phyloP scores from a whole-genome alignment of 116 monocot species.

The Iris pallida region DNA sequence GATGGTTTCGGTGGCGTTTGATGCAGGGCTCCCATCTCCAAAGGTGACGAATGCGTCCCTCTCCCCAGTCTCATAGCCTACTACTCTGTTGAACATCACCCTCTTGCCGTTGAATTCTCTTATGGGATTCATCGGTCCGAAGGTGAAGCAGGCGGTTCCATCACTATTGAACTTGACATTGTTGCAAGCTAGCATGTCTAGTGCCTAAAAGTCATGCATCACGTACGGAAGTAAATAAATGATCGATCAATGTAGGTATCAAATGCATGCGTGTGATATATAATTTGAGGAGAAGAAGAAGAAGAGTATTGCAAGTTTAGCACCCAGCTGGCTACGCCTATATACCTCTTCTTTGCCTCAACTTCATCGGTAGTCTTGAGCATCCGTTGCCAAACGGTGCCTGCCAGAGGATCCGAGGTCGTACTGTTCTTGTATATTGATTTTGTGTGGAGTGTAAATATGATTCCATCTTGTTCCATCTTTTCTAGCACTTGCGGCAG shows the following conservation, averaged over 20 bases:
- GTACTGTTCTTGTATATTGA: neutral
- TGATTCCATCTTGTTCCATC: neutral
- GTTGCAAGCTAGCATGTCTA: constrained; percentile 3
- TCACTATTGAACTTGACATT: constrained; percentile 8
- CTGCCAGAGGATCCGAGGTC: neutral
- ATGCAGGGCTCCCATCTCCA: constrained; percentile 6
- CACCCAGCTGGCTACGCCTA: too few species aligned
- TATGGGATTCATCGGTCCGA: constrained; percentile 19
- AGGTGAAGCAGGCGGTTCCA: constrained; percentile 10
- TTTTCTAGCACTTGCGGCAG: neutral
- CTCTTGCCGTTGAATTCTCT: constrained; percentile 14
- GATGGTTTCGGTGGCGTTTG: neutral
- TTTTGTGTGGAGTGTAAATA: neutral
- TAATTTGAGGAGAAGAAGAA: too few species aligned
- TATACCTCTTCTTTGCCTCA: constrained; percentile 26
- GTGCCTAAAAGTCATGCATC: too few species aligned
- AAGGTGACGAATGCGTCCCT: constrained; percentile 6
- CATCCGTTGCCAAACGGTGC: constrained; percentile 22
- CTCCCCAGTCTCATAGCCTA: constrained; percentile 2
- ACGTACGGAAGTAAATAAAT: too few species aligned
- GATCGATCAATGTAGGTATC: too few species aligned
- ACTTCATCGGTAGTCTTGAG: constrained; percentile 19
- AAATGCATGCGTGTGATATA: too few species aligned
- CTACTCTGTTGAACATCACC: constrained; percentile 7
- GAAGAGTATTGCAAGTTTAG: too few species aligned